Conservation (phyloP, 129 eudicot species). For the Helichrysum umbraculigerum region DNA sequence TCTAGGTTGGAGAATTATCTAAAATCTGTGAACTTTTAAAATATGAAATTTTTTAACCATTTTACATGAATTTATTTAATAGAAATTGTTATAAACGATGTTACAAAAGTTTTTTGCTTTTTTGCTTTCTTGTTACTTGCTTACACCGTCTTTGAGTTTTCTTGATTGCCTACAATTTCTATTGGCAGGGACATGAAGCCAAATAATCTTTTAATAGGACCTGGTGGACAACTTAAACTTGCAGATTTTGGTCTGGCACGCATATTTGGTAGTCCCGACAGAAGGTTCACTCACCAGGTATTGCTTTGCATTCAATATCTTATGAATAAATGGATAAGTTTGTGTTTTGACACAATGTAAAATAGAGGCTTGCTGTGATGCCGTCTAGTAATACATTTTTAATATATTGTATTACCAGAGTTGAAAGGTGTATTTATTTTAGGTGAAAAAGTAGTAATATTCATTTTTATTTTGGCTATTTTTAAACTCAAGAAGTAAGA, state of each 20-base stretch:
- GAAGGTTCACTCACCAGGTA: slow-evolving; percentile 98
- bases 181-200: slow-evolving; percentile 94
- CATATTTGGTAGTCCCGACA: slow-evolving; percentile 92
- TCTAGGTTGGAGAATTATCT: background rate
- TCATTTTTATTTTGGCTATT: background rate
- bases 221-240: slow-evolving; percentile 87
- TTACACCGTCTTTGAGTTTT: slow-evolving; percentile 8
- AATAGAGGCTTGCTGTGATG: slow-evolving; percentile 9
- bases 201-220: slow-evolving; percentile 86
- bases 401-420: slow-evolving; percentile 14
- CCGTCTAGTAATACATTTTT: slow-evolving; percentile 15
- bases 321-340: background rate
- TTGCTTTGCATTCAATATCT: slow-evolving; percentile 8
- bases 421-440: background rate
- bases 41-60: background rate
- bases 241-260: slow-evolving; percentile 99
- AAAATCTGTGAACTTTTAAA: background rate
- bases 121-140: slow-evolving; percentile 1
- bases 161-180: slow-evolving; percentile 14
- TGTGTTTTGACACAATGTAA: background rate
- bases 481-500: background rate
- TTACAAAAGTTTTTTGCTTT: slow-evolving; percentile 4
- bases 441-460: background rate
- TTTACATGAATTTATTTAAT: slow-evolving; percentile 3
- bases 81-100: background rate